Evolutionary conservation across 2,329 filamentous ascomycete genomes (phyloP), one percentile per base, ranked within the genome.

Genomic region (Talaromyces sp.): DNA sequence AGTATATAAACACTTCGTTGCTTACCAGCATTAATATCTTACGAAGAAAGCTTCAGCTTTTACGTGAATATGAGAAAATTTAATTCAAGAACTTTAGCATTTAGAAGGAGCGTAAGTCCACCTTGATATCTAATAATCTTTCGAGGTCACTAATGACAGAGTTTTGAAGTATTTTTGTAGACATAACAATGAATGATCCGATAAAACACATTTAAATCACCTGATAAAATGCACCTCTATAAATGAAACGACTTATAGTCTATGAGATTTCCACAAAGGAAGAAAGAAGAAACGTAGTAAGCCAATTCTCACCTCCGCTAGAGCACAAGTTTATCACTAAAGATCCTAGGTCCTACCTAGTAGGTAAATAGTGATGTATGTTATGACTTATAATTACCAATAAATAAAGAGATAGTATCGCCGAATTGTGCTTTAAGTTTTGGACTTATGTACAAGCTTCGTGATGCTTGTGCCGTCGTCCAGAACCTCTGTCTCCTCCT

Each of bases 401-500:
- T 49, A 19, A n/a, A 25, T 49, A 19, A 10, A 35, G 27, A 35
- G 27, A 31, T 9, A 1, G 3, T 11, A 17, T 1, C 11, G 17
- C 15, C 10, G 35, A 54, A n/a, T 33, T 35, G 10, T 15, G 7
- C 4, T 31, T 54, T 31, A 54, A 15, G 11, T 35, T 17, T 35
- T 54, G 50, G 27, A 19, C 17, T 66, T 66, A 7, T 74, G 73
- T 7, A 82, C 74, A 5, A 91, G 77, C 67, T 82, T 86, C 0
- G 86, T 91, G 61, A 92, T 83, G 1, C 82, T 84, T 0, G 88
- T 92, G 0, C 90, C 90, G 74, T 92, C 90, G 25, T 82, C 80
- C 22, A 92, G 74, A 0, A 87, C 78, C 43, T 85, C 84, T 2
- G 79, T 79, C 64, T 85, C 82, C 69, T 91, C 89, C 70, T 90